These are phyloP conservation scores for Kurtzmaniella quercitrusa DNA, from an alignment of 1,139 yeast genomes.

Conservation along the genomic window DNA sequence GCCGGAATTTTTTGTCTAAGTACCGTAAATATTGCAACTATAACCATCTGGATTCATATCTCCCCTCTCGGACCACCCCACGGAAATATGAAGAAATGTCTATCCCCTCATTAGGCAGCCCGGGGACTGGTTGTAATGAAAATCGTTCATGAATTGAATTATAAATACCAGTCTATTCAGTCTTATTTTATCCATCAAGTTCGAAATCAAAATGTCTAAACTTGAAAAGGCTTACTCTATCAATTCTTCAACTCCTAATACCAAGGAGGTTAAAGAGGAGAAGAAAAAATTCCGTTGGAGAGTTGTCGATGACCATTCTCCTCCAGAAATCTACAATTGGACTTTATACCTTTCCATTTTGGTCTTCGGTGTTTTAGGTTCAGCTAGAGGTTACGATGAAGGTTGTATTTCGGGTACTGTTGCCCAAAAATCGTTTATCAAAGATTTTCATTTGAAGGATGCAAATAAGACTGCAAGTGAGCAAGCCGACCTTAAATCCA, in stretches of 20 bases:
- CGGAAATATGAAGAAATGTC: neutral
- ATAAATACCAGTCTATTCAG: neutral
- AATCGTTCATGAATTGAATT: neutral
- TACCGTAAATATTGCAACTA: too few relatives aligned
- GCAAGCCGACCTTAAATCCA: constrained; percentile 47
- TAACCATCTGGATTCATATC: too few relatives aligned
- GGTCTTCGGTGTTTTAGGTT: constrained; percentile 55
- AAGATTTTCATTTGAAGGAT: constrained; percentile 45
- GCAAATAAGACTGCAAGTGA: constrained; percentile 26
- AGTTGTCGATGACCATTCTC: constrained; percentile 35
- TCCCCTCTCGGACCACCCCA: neutral
- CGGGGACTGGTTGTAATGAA: neutral
- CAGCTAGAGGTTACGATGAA: constrained; percentile 61
- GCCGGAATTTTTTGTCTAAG: too few relatives aligned
- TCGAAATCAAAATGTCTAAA: neutral
- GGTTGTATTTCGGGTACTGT: constrained; percentile 48
- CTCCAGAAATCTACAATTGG: constrained; percentile 46
- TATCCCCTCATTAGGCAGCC: neutral
- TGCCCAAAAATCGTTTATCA: constrained; percentile 40
- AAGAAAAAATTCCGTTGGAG: constrained; percentile 21
- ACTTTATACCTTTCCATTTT: constrained; percentile 44
- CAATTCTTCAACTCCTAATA: neutral
- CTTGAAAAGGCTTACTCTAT: constrained; percentile 1
- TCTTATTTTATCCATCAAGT: neutral
- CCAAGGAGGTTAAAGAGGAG: neutral